Percentiles rank a stretch among this genome's conserved stretches.
phyloP scores from a whole-genome alignment of 2,329 filamentous ascomycete genomes.

The Cryphonectria naterciae region DNA sequence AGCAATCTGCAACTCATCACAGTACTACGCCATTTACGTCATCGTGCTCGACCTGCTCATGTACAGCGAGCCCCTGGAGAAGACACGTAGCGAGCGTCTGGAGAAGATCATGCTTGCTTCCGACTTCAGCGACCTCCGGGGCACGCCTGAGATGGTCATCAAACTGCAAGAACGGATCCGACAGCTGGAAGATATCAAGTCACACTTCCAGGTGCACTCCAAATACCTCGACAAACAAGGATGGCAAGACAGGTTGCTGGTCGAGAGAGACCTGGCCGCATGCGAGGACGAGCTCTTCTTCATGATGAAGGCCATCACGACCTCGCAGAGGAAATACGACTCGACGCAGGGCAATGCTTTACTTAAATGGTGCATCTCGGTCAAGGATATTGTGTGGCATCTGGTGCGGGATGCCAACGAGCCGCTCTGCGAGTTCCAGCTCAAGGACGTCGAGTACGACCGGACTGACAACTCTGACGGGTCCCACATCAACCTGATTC shows the following conservation, averaged over 20 bases:
- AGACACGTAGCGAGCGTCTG: conserved; percentile 91
- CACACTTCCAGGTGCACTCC: conserved; percentile 91
- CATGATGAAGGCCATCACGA: conserved; percentile 99
- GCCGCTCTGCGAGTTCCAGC: conserved; percentile 88
- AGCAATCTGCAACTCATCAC: conserved; percentile 93
- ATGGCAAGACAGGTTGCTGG: conserved; percentile 86
- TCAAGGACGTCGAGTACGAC: conserved; percentile 89
- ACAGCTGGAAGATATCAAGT: conserved; percentile 94
- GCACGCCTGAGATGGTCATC: conserved; percentile 90
- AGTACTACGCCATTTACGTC: conserved; percentile 98
- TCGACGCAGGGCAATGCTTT: conserved; percentile 76
- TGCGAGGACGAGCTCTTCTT: conserved; percentile 99
- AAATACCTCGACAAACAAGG: conserved; percentile 84
- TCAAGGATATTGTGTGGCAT: conserved; percentile 96
- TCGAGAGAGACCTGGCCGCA: conserved; percentile 85
- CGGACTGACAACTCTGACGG: conserved; percentile 96
- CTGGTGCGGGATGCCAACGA: conserved; percentile 85
- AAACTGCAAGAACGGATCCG: conserved; percentile 89
- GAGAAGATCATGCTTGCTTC: conserved; percentile 99
- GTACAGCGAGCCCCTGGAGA: conserved; percentile 95
- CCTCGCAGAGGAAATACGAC: conserved; percentile 86
- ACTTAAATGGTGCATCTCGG: conserved; percentile 90
- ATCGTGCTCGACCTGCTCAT: conserved; percentile 95
- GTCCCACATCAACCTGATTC: conserved; percentile 90
- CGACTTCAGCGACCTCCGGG: conserved; percentile 95